These are phyloP conservation scores for Debaryomyces psychrophilus DNA, from an alignment of 1,139 yeast species.

Conservation along the genomic window DNA sequence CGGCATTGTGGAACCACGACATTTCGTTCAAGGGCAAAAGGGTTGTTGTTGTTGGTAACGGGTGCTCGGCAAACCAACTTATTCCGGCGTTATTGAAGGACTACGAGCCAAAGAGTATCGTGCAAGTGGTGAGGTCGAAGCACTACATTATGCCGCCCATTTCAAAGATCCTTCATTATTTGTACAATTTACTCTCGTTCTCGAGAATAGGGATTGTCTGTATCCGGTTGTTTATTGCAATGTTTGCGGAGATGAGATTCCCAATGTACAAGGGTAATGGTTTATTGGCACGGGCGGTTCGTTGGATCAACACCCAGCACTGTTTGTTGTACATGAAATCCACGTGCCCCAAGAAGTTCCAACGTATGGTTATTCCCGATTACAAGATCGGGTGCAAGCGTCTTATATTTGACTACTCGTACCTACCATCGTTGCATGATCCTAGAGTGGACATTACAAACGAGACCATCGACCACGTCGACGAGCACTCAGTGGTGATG, in stretches of 20 bases:
- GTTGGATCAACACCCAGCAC: conserved; percentile 27
- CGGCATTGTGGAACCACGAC: conserved; percentile 50
- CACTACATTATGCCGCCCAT: conserved; percentile 48
- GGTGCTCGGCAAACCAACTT: conserved; percentile 49
- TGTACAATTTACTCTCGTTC: conserved; percentile 31
- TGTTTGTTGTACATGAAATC: conserved; percentile 33
- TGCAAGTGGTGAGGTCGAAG: conserved; percentile 41
- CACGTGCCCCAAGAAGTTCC: conserved; percentile 39
- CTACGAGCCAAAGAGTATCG: conserved; percentile 31
- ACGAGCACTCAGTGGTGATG: conserved; percentile 34
- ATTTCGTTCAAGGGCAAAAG: conserved; percentile 39
- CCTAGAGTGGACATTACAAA: conserved; percentile 33
- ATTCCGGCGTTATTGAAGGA: conserved; percentile 37
- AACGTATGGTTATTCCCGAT: conserved; percentile 37
- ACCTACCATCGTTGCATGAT: conserved; percentile 38
- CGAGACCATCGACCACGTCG: conserved; percentile 30
- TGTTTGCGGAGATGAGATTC: conserved; percentile 36
- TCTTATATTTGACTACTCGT: conserved; percentile 42
- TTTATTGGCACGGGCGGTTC: conserved; percentile 27
- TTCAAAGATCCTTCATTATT: conserved; percentile 24
- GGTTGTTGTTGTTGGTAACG: conserved; percentile 47
- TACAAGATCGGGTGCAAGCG: conserved; percentile 50
- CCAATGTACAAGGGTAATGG: conserved; percentile 43
- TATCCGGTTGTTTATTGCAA: conserved; percentile 32
- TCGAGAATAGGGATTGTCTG: conserved; percentile 31